phyloP scores from a whole-genome alignment of 2,329 filamentous ascomycete species.

The Corinectria fuckeliana region DNA sequence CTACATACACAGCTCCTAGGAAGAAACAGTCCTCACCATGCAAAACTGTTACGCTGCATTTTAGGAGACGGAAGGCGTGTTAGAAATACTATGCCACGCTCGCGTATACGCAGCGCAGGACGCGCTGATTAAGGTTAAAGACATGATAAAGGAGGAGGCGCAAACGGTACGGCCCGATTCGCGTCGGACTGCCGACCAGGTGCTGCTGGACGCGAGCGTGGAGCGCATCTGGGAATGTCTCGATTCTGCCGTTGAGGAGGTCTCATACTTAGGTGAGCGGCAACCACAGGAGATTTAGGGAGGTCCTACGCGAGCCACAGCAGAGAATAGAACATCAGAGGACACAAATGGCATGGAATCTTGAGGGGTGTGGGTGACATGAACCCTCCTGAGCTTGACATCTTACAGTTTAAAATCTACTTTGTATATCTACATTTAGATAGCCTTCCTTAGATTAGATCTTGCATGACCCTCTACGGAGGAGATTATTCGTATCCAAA shows the following conservation, averaged over 20 bases:
- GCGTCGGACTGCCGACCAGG: not conserved
- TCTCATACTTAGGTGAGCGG: conserved; percentile 13
- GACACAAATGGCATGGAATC: not conserved
- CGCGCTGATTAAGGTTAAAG: not conserved
- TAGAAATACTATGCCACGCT: not conserved
- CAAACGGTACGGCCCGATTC: not conserved
- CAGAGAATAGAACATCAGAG: not conserved
- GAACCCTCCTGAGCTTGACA: not conserved
- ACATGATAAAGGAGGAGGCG: not conserved
- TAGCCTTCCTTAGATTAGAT: not conserved
- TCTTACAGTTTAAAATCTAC: not conserved
- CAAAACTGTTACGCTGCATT: conserved; percentile 4
- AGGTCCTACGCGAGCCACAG: not conserved
- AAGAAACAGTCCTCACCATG: conserved; percentile 1
- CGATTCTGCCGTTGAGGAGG: conserved; percentile 4
- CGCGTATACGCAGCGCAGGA: conserved; percentile 1
- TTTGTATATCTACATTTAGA: not conserved
- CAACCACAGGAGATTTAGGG: not conserved
- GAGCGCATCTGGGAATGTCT: conserved; percentile 8
- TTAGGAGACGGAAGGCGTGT: conserved; percentile 7
- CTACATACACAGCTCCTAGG: not conserved
- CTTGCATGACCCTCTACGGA: conserved; percentile 6
- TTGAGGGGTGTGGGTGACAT: not conserved
- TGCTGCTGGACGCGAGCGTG: conserved; percentile 1
- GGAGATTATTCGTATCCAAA: conserved; percentile 14